phyloP scores from a whole-genome alignment of 108 stramenopile genomes.

The Nitzschia palea region DNA sequence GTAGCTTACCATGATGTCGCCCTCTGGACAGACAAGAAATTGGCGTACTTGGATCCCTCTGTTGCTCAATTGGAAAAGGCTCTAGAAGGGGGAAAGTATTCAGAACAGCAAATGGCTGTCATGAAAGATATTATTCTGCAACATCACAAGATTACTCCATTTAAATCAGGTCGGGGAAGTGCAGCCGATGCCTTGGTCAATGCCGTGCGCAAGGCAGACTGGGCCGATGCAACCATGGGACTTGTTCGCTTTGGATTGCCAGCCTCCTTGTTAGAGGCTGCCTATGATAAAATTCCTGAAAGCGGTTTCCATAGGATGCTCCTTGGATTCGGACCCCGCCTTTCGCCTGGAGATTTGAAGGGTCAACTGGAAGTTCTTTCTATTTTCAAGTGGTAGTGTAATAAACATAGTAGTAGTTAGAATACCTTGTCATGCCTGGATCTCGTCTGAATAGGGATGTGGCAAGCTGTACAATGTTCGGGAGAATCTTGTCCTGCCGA shows the following conservation, averaged over 20 bases:
- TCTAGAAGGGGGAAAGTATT: not conserved
- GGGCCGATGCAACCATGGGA: slow-evolving; percentile 54
- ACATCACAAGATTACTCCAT: slow-evolving; percentile 45
- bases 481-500: no score
- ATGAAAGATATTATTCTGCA: slow-evolving; percentile 35
- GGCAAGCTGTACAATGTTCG: no score
- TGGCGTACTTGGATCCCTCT: slow-evolving; percentile 44
- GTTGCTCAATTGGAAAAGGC: slow-evolving; percentile 18
- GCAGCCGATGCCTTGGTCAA: slow-evolving; percentile 41
- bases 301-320: slow-evolving; percentile 45
- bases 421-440: no score
- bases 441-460: no score
- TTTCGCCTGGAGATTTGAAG: slow-evolving; percentile 24
- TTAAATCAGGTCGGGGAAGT: not conserved
- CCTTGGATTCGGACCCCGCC: slow-evolving; percentile 10
- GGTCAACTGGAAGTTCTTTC: slow-evolving; percentile 32
- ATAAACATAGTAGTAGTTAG: no score
- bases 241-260: slow-evolving; percentile 47
- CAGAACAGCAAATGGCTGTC: slow-evolving; percentile 10
- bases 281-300: slow-evolving; percentile 37
- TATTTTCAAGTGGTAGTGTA: slow-evolving; percentile 47
- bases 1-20: slow-evolving; percentile 52
- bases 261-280: slow-evolving; percentile 32
- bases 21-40: slow-evolving; percentile 45
- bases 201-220: slow-evolving; percentile 59